phyloP scores from a whole-genome alignment of 495 filamentous ascomycete genomes.

The Corynascus novoguineensis region DNA sequence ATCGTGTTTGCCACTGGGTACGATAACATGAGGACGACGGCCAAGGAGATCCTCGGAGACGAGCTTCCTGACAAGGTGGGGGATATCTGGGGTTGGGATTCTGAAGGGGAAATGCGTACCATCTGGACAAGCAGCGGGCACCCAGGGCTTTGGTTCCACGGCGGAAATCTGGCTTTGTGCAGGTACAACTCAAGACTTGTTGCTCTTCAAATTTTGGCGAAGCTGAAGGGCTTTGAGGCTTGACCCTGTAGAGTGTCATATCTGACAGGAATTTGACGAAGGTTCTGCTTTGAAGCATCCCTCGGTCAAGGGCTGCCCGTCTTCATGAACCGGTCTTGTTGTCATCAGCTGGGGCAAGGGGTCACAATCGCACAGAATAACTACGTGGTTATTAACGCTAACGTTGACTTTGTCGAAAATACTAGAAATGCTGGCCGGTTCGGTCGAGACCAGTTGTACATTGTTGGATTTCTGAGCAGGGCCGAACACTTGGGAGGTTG shows the following conservation, averaged over 20 bases:
- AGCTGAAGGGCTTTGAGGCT: conserved; percentile 47
- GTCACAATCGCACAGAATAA: too few species aligned
- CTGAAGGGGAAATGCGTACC: conserved; percentile 65
- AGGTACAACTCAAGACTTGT: conserved; percentile 66
- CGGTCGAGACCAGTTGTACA: too few species aligned
- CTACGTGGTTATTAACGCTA: too few species aligned
- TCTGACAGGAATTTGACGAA: too few species aligned
- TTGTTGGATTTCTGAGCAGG: too few species aligned
- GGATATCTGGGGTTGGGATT: conserved; percentile 73
- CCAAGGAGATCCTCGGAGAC: conserved; percentile 62
- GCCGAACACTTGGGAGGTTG: too few species aligned
- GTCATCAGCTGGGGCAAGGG: too few species aligned
- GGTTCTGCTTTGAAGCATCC: too few species aligned
- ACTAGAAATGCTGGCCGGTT: too few species aligned
- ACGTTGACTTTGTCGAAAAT: too few species aligned
- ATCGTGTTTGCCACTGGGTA: conserved; percentile 83
- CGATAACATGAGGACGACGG: conserved; percentile 65
- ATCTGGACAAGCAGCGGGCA: conserved; percentile 71
- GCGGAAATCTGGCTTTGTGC: conserved; percentile 70
- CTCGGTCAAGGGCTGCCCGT: too few species aligned
- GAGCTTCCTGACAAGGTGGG: conserved; percentile 58
- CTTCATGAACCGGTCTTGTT: too few species aligned
- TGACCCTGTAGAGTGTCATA: neutral
- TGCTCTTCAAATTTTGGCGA: conserved; percentile 70
- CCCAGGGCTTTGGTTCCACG: conserved; percentile 78